Evolutionary conservation across 2,329 filamentous ascomycete species (phyloP), one percentile per base, ranked within the genome.

Genomic region (Aspergillus novoparasiticus): DNA sequence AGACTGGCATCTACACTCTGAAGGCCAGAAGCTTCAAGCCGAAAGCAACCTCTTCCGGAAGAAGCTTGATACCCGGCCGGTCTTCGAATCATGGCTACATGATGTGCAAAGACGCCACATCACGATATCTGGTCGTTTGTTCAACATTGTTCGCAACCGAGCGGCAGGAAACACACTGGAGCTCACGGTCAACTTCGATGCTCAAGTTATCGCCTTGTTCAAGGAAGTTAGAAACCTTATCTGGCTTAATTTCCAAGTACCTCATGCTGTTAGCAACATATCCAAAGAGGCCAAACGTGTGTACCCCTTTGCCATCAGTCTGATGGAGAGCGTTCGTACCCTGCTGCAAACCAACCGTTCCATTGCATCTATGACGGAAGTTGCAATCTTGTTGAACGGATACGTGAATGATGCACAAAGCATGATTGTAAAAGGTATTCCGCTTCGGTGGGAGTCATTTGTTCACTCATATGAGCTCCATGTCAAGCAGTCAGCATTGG

Each of bases 251-350:
- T 99, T 93, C 76, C 90, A 92, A 61, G 92, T 99, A 28, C 96
- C 96, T 10, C 95, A 99, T 77, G 89, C 92, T 16, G 93, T 99
- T 73, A 96, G 90, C 78, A 98, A 93, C 67, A 93, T 97, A 59
- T 96, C 96, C 1, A 99, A 98, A 78, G 95, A 99, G 76, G 96
- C 95, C n/a, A 97, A 97, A 80, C 88, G 95, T 59, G 95, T 99
- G 4, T 99, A 99, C 72, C 95, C 95, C 0, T 99, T 96, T 73
- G 95, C 96, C 28, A 94, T 99, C 68, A 98, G 94, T 74, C 81
- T 99, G 69, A 99, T 99, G 93, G 95, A 99, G 80, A 98, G 93
- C 72, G 93, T 98, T n/a, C 88, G 94, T 63, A 98, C 93, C 0
- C 90, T 96, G 67, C 87, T 93, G 2, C 94, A 98, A 78, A 97